phyloP scores from a whole-genome alignment of 148 eudicot species.

The Selenicereus undatus region DNA sequence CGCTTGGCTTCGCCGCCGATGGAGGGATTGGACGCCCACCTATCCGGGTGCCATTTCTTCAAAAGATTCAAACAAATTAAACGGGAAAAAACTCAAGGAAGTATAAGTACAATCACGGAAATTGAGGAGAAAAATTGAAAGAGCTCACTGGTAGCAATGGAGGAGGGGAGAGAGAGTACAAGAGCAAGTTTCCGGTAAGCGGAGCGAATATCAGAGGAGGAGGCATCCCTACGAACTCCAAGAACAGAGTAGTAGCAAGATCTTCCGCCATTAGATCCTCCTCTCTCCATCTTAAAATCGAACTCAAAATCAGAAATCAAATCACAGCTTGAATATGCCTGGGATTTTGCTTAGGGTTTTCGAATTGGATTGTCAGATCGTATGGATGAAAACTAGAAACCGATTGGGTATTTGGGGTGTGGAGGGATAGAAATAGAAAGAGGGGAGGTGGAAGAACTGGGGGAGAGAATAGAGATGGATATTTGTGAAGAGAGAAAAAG shows the following conservation, averaged over 20 bases:
- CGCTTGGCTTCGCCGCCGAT: conserved; percentile 63
- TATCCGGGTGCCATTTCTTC: conserved; percentile 95
- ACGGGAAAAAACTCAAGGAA: background rate
- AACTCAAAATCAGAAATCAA: background rate
- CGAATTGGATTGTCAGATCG: background rate
- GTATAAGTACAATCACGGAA: background rate
- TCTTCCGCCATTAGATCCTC: conserved; percentile 39
- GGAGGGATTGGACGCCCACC: conserved; percentile 51
- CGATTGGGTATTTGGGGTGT: background rate
- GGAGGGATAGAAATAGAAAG: background rate
- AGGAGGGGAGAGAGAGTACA: conserved; percentile 33
- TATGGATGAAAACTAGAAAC: background rate
- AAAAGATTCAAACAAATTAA: background rate
- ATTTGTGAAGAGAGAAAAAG: background rate
- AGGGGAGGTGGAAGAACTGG: background rate
- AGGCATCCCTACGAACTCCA: conserved; percentile 66
- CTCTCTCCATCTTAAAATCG: conserved; percentile 37
- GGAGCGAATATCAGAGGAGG: conserved; percentile 63
- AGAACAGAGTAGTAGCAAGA: conserved; percentile 71
- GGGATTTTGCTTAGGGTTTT: background rate
- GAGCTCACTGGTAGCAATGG: background rate
- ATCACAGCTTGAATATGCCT: background rate
- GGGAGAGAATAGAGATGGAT: background rate
- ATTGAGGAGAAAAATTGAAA: background rate
- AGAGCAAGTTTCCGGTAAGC: conserved; percentile 95